phyloP scores from a whole-genome alignment of 768 basidiomycete genomes.

The Naganishia randhawae region DNA sequence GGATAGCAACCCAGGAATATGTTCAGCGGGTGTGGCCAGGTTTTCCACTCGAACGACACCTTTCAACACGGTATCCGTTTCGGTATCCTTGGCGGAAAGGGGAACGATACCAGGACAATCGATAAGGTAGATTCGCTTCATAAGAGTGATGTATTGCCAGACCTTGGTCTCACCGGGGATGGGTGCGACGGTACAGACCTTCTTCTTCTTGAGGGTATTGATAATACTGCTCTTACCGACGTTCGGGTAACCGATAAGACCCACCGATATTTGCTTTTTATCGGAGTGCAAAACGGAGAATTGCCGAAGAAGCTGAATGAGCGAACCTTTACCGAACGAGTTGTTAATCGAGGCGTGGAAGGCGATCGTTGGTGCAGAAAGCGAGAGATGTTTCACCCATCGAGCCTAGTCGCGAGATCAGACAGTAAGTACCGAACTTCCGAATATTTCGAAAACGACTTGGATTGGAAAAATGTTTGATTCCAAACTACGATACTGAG shows the following conservation, averaged over 20 bases:
- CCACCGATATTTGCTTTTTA: constrained; percentile 98
- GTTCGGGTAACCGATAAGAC: constrained; percentile 96
- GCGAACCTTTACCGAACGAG: constrained; percentile 96
- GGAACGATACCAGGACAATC: constrained; percentile 99
- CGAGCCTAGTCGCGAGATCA: constrained; percentile 63
- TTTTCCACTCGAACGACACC: constrained; percentile 96
- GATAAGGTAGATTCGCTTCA: constrained; percentile 93
- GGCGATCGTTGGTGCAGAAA: constrained; percentile 90
- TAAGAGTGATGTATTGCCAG: constrained; percentile 99
- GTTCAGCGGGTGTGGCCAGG: constrained; percentile 83
- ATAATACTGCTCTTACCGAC: constrained; percentile 97
- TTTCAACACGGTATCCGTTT: constrained; percentile 88
- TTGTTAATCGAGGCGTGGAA: constrained; percentile 99
- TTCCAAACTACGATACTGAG: constrained; percentile 54
- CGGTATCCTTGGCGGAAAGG: constrained; percentile 81
- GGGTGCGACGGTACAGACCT: constrained; percentile 94
- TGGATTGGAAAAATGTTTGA: constrained; percentile 49
- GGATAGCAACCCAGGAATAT: constrained; percentile 78
- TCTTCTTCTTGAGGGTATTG: constrained; percentile 96
- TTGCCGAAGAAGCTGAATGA: constrained; percentile 93
- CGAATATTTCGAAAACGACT: constrained; percentile 9
- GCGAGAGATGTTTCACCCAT: constrained; percentile 90
- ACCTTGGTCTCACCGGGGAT: constrained; percentile 99
- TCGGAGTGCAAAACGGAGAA: constrained; percentile 96
- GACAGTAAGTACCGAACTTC: constrained; percentile 13